phyloP scores from a whole-genome alignment of 352 stramenopile species.

The Phytophthora agathidicida region DNA sequence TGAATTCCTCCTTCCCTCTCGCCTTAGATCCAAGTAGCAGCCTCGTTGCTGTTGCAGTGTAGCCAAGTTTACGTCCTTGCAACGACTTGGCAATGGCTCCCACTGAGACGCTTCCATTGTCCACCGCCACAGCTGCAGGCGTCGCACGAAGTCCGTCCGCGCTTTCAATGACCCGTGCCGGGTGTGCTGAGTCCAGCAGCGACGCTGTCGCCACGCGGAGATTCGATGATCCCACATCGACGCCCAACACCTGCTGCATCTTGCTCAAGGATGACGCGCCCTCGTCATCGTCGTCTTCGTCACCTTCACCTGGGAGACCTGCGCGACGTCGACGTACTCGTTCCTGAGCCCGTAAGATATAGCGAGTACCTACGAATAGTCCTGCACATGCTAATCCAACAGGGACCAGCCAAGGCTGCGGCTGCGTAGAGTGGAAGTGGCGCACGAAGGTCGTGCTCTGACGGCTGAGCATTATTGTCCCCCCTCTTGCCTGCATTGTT shows the following conservation, averaged over 20 bases:
- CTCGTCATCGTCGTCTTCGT: conserved; percentile 28
- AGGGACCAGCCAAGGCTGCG: conserved; percentile 59
- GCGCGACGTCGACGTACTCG: conserved; percentile 49
- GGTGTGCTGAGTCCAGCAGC: conserved; percentile 17
- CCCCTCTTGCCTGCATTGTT: not conserved
- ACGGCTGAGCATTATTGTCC: not conserved
- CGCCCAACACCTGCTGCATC: conserved; percentile 52
- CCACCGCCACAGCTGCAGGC: conserved; percentile 60
- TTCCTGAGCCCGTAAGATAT: conserved; percentile 65
- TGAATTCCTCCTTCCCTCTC: conserved; percentile 33
- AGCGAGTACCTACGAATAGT: conserved; percentile 61
- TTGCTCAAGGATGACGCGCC: conserved; percentile 14
- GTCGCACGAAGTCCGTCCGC: conserved; percentile 59
- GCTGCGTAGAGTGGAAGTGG: conserved; percentile 59
- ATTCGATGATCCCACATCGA: conserved; percentile 64
- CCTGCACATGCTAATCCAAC: conserved; percentile 48
- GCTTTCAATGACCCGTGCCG: conserved; percentile 59
- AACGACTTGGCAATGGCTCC: conserved; percentile 54
- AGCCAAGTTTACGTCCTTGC: conserved; percentile 57
- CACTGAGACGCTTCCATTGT: conserved; percentile 62
- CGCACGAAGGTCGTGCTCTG: conserved; percentile 10
- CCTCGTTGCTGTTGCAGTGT: conserved; percentile 60
- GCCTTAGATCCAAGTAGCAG: conserved; percentile 44
- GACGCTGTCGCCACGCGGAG: conserved; percentile 54
- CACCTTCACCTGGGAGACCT: conserved; percentile 51